Evolutionary conservation across 192 early-diverging fungal species (phyloP).

Genomic region (Phlyctochytrium planicorne): DNA sequence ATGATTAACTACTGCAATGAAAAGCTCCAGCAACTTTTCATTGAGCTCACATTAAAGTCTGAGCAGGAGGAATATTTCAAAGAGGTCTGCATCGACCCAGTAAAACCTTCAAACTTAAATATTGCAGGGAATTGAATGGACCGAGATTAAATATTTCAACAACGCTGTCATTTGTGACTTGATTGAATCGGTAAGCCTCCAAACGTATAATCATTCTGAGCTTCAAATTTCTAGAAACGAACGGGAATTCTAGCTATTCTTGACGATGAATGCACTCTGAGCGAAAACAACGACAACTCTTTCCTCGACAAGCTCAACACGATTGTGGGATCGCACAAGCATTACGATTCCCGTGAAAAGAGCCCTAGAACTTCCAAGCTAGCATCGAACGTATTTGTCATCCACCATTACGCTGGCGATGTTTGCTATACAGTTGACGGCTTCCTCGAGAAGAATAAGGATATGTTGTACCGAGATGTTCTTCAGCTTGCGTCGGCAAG

Average conservation of each 20-base stretch:
- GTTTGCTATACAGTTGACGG: slow-evolving; percentile 89
- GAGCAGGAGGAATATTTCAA: background rate
- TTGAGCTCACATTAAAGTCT: background rate
- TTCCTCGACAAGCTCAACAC: slow-evolving; percentile 80
- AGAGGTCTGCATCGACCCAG: background rate
- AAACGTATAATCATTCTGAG: background rate
- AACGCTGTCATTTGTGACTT: background rate
- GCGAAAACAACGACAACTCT: slow-evolving; percentile 65
- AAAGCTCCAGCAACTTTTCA: slow-evolving; percentile 94
- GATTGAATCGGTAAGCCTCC: background rate
- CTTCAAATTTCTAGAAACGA: slow-evolving; percentile 3
- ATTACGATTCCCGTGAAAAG: slow-evolving; percentile 51
- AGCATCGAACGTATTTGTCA: slow-evolving; percentile 54
- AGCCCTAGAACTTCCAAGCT: slow-evolving; percentile 66
- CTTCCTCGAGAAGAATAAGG: slow-evolving; percentile 99
- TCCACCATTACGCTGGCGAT: slow-evolving; percentile 96
- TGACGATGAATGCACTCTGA: slow-evolving; percentile 81
- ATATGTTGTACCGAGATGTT: slow-evolving; percentile 91
- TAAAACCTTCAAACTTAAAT: background rate
- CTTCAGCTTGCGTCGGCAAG: slow-evolving; percentile 82
- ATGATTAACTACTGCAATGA: slow-evolving; percentile 99
- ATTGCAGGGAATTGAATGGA: slow-evolving; percentile 1
- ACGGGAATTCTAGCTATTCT: slow-evolving; percentile 86
- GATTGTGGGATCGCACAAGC: slow-evolving; percentile 59
- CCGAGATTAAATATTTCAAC: background rate